These are phyloP conservation scores for Pichia gijzeniarum DNA, from an alignment of 805 yeast genomes.

Conservation along the genomic window DNA sequence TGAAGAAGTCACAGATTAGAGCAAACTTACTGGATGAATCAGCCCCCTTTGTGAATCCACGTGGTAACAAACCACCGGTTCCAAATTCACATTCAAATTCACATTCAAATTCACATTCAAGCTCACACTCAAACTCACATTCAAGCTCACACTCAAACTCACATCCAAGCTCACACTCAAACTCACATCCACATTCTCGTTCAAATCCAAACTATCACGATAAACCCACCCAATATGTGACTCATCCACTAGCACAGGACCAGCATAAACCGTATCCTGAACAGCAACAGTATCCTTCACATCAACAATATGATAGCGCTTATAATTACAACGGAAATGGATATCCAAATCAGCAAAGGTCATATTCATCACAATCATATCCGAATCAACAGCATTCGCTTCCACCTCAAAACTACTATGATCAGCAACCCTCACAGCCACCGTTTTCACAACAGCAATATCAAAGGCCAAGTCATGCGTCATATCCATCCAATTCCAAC, in stretches of 20 bases:
- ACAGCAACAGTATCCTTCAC: slow-evolving; percentile 2
- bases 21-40: slow-evolving; percentile 21
- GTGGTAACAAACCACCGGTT: neutral
- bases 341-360: slow-evolving; percentile 4
- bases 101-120: neutral
- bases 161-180: too few species aligned
- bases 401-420: neutral
- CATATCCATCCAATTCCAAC: slow-evolving; percentile 7
- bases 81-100: neutral
- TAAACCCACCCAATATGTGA: slow-evolving; percentile 3
- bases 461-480: slow-evolving; percentile 1
- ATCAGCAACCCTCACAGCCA: neutral
- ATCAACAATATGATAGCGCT: neutral
- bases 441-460: slow-evolving; percentile 2
- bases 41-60: slow-evolving; percentile 5
- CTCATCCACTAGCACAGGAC: slow-evolving; percentile 2
- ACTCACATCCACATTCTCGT: neutral
- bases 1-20: slow-evolving; percentile 22
- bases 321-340: neutral
- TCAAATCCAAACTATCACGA: neutral
- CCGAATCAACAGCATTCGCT: neutral
- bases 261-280: neutral
- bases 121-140: neutral
- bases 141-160: neutral
- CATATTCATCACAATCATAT: slow-evolving; percentile 1